Base-by-base conservation (phyloP, 1,284 basidiomycete species). In the Boletellus deceptivus region DNA sequence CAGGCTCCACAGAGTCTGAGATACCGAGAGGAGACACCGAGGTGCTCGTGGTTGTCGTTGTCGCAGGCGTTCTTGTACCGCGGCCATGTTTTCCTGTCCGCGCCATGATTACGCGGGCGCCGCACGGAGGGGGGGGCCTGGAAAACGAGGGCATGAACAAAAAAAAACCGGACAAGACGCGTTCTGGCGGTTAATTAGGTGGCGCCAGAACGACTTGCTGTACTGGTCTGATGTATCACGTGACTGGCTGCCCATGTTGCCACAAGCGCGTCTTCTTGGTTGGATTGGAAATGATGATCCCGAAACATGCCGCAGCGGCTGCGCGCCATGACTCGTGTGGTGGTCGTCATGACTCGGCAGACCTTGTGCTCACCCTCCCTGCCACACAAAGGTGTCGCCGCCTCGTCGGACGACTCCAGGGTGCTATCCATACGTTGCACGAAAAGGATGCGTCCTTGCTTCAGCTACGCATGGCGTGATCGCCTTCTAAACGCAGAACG, bases 1-100 rank as follows among this genome's bases (percentile, higher is more conserved):
- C 56, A 34, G 62, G 62, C 50, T 71, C 65, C 8, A 59, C 57
- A 22, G 73, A 70, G 14, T 50, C 50, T 17, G 56, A 20, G 46
- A 45, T 36, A 34, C 56, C 60, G 2, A 55, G 43, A 41, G 65
- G 67, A 14, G 69, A 64, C 11, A 58, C 57, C 6, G 63, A 57
- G 5, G 56, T 49, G 22, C 61, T 61, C 10, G 65, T 37, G 4
- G 63, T 55, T 17, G 68, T 49, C 17, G 67, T 51, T 3, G 67
- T 67, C 36, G 60, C 55, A n/a, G 65, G 55, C 13, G 68, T 63
- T 27, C 34, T 51, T 4, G 46, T 38, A 17, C 37, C 51, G 16
- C 55, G 53, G 36, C 49, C 18, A 42, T 57, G 40, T 14, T 44
- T 62, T 49, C 62, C 57, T 13, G 61, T 59, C 37, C 48, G 49